Percentiles rank a stretch among this genome's conserved stretches.
Conservation (phyloP, 805 yeast species). For the Kodamaea lidongshanica region DNA sequence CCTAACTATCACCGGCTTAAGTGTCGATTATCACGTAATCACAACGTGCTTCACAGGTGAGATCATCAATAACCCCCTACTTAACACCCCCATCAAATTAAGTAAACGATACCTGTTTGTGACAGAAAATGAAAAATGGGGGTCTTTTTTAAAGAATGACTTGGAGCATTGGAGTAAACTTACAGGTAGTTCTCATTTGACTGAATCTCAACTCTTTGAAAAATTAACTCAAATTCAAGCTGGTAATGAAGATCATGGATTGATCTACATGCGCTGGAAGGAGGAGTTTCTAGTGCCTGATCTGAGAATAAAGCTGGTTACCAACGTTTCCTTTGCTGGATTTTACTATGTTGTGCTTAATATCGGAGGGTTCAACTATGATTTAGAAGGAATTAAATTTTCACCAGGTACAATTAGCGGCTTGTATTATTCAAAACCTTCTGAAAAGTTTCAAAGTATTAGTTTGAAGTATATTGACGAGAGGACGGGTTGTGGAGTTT, state of each 20-base stretch:
- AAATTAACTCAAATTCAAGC: slow-evolving; percentile 26
- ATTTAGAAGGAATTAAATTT: slow-evolving; percentile 9
- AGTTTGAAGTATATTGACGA: slow-evolving; percentile 53
- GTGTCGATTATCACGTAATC: slow-evolving; percentile 54
- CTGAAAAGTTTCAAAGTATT: slow-evolving; percentile 75
- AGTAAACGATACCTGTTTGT: slow-evolving; percentile 42
- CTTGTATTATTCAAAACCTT: slow-evolving; percentile 71
- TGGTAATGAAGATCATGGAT: slow-evolving; percentile 25
- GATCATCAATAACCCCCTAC: slow-evolving; percentile 49
- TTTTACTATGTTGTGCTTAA: slow-evolving; percentile 84
- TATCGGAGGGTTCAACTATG: slow-evolving; percentile 34
- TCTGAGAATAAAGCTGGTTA: slow-evolving; percentile 51
- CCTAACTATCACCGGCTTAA: slow-evolving; percentile 58
- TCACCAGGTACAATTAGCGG: slow-evolving; percentile 71
- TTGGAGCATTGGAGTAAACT: slow-evolving; percentile 49
- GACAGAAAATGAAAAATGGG: slow-evolving; percentile 58
- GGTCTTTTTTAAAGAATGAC: slow-evolving; percentile 35
- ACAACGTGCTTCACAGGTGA: slow-evolving; percentile 72
- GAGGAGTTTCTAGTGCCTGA: slow-evolving; percentile 84
- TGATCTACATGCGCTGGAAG: slow-evolving; percentile 89
- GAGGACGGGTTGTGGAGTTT: slow-evolving; percentile 30
- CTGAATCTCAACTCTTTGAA: slow-evolving; percentile 21
- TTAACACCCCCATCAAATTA: slow-evolving; percentile 12
- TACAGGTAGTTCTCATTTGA: slow-evolving; percentile 44
- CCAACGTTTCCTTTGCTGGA: slow-evolving; percentile 85